phyloP scores from a whole-genome alignment of 257 asterid species.

The Solanum lycopersicoides region DNA sequence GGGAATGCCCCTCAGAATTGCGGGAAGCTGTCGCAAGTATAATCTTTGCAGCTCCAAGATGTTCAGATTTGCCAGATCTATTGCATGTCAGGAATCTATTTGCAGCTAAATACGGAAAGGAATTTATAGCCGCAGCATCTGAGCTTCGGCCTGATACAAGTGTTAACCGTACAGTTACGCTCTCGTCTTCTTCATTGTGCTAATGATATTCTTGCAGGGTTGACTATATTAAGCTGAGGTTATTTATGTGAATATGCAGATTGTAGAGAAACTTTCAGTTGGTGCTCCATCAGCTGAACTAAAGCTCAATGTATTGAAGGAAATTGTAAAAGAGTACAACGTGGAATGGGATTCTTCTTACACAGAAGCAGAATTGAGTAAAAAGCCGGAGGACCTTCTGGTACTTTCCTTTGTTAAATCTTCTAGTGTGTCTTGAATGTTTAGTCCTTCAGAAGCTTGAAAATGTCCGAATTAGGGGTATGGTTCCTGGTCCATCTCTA shows the following conservation, averaged over 20 bases:
- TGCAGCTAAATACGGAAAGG: slow-evolving; percentile 87
- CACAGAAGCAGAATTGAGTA: slow-evolving; percentile 67
- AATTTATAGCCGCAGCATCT: slow-evolving; percentile 80
- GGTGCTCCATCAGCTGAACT: slow-evolving; percentile 58
- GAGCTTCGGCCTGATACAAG: slow-evolving; percentile 94
- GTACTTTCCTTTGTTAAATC: slow-evolving; percentile 23
- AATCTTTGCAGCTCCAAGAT: slow-evolving; percentile 87
- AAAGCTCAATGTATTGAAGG: slow-evolving; percentile 64
- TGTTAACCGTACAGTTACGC: slow-evolving; percentile 86
- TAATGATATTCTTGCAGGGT: background rate
- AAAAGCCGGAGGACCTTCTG: slow-evolving; percentile 88
- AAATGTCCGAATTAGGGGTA: background rate
- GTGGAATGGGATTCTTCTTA: slow-evolving; percentile 68
- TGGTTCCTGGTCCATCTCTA: background rate
- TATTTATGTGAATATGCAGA: slow-evolving; percentile 31
- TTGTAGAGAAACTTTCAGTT: slow-evolving; percentile 79
- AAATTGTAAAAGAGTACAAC: slow-evolving; percentile 51
- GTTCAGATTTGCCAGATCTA: slow-evolving; percentile 89
- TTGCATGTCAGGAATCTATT: slow-evolving; percentile 67
- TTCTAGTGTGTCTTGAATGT: background rate
- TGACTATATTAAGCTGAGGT: background rate
- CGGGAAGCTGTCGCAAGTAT: slow-evolving; percentile 93
- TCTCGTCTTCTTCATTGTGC: background rate
- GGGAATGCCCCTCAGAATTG: slow-evolving; percentile 85
- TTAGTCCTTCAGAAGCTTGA: background rate